These are phyloP conservation scores for Collybia sordida DNA, from an alignment of 768 basidiomycete species.

Conservation along the genomic window DNA sequence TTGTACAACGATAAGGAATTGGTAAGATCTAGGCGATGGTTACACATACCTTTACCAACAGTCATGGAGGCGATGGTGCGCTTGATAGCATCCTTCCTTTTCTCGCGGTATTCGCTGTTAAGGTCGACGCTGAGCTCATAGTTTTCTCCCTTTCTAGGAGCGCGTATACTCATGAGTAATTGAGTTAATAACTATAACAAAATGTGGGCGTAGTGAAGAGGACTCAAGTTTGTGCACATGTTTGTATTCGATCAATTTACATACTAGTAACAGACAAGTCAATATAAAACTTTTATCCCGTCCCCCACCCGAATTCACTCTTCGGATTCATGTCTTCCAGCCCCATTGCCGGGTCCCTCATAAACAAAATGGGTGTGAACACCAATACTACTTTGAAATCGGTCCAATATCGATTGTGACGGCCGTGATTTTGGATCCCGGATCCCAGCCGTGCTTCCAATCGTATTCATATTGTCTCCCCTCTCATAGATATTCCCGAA, in stretches of 20 bases:
- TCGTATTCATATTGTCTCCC: no score
- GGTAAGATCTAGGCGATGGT: not conserved
- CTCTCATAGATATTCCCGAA: no score
- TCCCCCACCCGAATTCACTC: no score
- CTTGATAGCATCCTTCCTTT: slow-evolving; percentile 98
- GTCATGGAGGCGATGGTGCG: slow-evolving; percentile 98
- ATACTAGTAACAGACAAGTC: no score
- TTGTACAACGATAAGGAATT: slow-evolving; percentile 23
- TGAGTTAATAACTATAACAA: slow-evolving; percentile 1
- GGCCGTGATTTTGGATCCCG: no score
- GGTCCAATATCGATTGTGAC: no score
- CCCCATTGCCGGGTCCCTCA: no score
- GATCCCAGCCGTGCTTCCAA: no score
- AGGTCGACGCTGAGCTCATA: slow-evolving; percentile 96
- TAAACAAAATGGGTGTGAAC: no score
- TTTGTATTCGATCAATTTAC: slow-evolving; percentile 7
- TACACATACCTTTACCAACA: slow-evolving; percentile 84
- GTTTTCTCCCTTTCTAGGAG: slow-evolving; percentile 85
- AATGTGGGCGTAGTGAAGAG: not conserved
- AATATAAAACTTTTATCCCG: no score
- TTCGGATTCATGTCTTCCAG: no score
- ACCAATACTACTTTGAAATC: no score
- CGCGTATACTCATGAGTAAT: slow-evolving; percentile 52
- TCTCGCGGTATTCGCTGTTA: slow-evolving; percentile 94
- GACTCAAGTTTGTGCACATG: not conserved